Evolutionary conservation across 306 rosid genomes (phyloP), one percentile per base, ranked within the genome.

Genomic region (Rosa multiflora): DNA sequence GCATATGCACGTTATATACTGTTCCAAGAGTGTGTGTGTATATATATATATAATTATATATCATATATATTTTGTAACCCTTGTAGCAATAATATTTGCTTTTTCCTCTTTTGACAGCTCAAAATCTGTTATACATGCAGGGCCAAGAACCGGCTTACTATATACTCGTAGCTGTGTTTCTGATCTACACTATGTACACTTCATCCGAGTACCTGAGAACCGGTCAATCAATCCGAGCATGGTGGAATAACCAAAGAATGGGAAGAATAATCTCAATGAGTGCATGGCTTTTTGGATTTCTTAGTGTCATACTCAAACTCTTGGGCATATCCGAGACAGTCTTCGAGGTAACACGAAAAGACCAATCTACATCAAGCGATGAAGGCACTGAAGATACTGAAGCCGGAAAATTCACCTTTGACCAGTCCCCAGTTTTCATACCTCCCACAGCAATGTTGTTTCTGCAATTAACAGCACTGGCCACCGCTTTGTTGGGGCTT

Each of bases 161-260:
- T 64, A 74, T 92, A 66, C 76, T 69, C 7, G 9, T 78, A 10
- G 58, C 85, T 10, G 23, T 90, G 42, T 80, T 87, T 12, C 46
- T 67, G 72, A 6, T 77, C 4, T 72, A 70, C 83, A 72, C n/a
- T 52, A 7, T 83, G 3, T 74, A 83, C 44, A 76, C 81, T n/a
- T 5, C 87, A 26, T 76, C 62, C 1, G 90, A 88, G 62, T 86
- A 78, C 79, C 11, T 90, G 6, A 58, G 15, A 53, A 29, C 86
- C 2, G 84, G 85, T 21, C 74, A 83, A 5, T 88, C 97, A 70
- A 42, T 86, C 26, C 79, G 81, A 76, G 82, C 83, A 11, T 94
- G 98, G 93, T 90, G 98, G 98, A 94, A 92, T 71, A 90, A 89
- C 77, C 82, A 83, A 52, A 85, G 85, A 61, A 92, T 88, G 96